These are phyloP conservation scores for Rubia peregrina DNA, from an alignment of 305 asterid genomes.

Conservation along the genomic window DNA sequence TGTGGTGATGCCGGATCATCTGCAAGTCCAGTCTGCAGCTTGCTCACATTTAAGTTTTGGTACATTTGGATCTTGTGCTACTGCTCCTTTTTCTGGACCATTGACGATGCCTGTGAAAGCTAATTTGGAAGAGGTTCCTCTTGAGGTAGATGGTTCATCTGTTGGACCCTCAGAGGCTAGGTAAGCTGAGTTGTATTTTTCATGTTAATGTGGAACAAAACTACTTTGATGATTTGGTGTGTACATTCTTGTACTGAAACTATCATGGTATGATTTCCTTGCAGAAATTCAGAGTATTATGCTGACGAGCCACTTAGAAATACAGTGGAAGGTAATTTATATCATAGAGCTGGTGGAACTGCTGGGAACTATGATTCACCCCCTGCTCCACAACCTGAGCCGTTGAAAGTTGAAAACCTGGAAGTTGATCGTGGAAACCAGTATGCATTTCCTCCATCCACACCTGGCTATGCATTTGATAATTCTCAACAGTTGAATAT, in stretches of 20 bases:
- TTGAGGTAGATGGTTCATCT: constrained; percentile 44
- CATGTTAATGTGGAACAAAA: neutral
- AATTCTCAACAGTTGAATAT: constrained; percentile 53
- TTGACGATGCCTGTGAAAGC: constrained; percentile 37
- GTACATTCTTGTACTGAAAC: constrained; percentile 7
- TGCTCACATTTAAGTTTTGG: constrained; percentile 92
- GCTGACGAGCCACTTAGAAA: constrained; percentile 61
- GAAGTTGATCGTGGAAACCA: constrained; percentile 56
- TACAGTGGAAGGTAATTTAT: constrained; percentile 58
- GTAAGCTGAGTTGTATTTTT: constrained; percentile 24
- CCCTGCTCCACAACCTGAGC: constrained; percentile 59
- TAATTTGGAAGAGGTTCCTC: constrained; percentile 44
- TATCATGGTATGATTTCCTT: constrained; percentile 6
- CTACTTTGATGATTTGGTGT: neutral
- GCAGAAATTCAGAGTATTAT: constrained; percentile 72
- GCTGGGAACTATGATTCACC: constrained; percentile 55
- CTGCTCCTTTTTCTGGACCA: constrained; percentile 38
- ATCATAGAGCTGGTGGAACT: constrained; percentile 48
- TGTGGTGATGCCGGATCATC: constrained; percentile 77
- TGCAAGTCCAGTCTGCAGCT: constrained; percentile 71
- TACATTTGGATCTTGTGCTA: constrained; percentile 61
- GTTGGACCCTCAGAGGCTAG: constrained; percentile 51
- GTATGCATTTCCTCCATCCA: constrained; percentile 60
- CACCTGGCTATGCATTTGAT: constrained; percentile 55
- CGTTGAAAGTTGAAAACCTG: constrained; percentile 56